Percentiles rank a stretch among this genome's conserved stretches.
Conservation (phyloP, 305 asterid genomes). For the Euphrasia arctica region DNA sequence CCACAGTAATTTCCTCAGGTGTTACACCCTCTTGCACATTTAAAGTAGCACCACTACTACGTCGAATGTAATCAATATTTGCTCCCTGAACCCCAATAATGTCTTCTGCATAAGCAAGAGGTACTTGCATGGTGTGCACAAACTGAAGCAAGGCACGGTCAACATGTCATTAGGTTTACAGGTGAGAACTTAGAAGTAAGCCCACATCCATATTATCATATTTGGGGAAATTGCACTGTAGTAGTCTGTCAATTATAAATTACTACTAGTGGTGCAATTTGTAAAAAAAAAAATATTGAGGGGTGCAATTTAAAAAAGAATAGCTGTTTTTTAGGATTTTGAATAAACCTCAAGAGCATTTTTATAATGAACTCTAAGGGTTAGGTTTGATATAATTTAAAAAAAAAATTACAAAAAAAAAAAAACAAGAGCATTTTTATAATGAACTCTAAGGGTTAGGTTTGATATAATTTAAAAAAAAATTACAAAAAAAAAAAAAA, state of each 20-base stretch:
- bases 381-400: too few relatives aligned
- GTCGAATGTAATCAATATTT: slow-evolving; percentile 77
- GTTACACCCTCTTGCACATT: slow-evolving; percentile 80
- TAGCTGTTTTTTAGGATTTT: not conserved
- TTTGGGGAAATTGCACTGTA: not conserved
- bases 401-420: too few relatives aligned
- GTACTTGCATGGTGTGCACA: slow-evolving; percentile 85
- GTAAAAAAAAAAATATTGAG: not conserved
- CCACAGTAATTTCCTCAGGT: slow-evolving; percentile 84
- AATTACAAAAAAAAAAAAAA: too few relatives aligned
- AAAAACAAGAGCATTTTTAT: not conserved
- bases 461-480: too few relatives aligned
- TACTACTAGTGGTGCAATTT: not conserved
- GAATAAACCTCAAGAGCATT: not conserved
- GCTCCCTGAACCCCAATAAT: slow-evolving; percentile 79
- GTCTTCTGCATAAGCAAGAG: slow-evolving; percentile 81
- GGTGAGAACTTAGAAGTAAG: not conserved
- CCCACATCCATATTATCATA: not conserved
- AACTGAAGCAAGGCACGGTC: slow-evolving; percentile 41
- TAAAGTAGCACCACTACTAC: slow-evolving; percentile 80
- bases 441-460: too few relatives aligned
- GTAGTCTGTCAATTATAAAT: not conserved
- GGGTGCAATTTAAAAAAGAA: not conserved
- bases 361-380: not conserved
- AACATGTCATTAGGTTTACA: not conserved